A percentile compares a stretch with the other conserved stretches of the same genome.
These are phyloP conservation scores for Pochonia chlamydosporia DNA, from an alignment of 2,329 filamentous ascomycete genomes.

Conservation along the genomic window DNA sequence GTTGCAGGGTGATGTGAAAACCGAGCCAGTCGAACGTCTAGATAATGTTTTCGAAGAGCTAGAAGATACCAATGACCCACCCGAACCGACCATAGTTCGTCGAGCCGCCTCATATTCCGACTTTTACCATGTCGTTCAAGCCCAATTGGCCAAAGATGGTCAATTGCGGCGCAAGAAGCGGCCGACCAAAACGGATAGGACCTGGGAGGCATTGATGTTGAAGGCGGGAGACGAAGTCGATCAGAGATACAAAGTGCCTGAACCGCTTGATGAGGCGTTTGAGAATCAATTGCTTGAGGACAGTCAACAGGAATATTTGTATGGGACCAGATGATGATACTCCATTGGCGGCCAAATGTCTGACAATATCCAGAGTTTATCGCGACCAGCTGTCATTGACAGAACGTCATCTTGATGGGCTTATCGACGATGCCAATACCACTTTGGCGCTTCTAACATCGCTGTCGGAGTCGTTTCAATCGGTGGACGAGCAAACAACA, in stretches of 20 bases:
- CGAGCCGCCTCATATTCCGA: slow-evolving; percentile 72
- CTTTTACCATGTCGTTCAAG: slow-evolving; percentile 60
- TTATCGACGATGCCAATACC: slow-evolving; percentile 71
- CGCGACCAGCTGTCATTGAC: slow-evolving; percentile 76
- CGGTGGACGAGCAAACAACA: slow-evolving; percentile 86
- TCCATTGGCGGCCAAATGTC: too few relatives aligned
- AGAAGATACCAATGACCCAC: slow-evolving; percentile 52
- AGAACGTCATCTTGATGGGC: slow-evolving; percentile 71
- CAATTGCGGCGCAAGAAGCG: slow-evolving; percentile 32
- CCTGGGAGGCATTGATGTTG: slow-evolving; percentile 43
- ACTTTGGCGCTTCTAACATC: slow-evolving; percentile 71
- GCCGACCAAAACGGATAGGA: slow-evolving; percentile 33
- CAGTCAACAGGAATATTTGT: slow-evolving; percentile 82
- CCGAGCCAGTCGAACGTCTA: slow-evolving; percentile 49
- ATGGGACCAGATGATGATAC: slow-evolving; percentile 31
- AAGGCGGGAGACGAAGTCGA: slow-evolving; percentile 18
- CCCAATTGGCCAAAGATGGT: slow-evolving; percentile 48
- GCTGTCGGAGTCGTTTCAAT: slow-evolving; percentile 78
- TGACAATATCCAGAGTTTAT: slow-evolving; percentile 54
- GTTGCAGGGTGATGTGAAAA: slow-evolving; percentile 47
- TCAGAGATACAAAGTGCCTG: slow-evolving; percentile 1
- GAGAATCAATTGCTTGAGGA: slow-evolving; percentile 69
- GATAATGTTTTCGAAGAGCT: slow-evolving; percentile 53
- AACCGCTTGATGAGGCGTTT: slow-evolving; percentile 28
- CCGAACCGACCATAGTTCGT: slow-evolving; percentile 57